A percentile compares a stretch with the other conserved stretches of the same genome.
phyloP scores from a whole-genome alignment of 495 filamentous ascomycete species.

The Aspergillus coremiiformis region DNA sequence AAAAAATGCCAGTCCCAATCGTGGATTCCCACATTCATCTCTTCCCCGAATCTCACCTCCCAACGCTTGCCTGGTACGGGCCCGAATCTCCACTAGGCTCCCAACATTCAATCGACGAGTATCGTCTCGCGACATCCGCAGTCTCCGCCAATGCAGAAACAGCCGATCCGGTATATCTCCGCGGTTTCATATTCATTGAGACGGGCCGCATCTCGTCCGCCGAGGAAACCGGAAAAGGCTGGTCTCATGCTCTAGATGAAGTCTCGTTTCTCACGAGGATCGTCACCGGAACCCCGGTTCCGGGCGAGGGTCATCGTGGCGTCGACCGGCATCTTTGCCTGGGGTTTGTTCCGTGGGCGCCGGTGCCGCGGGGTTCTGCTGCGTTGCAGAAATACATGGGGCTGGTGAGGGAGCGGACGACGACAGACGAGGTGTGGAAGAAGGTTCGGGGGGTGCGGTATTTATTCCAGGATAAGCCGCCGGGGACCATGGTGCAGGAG shows the following conservation, averaged over 20 bases:
- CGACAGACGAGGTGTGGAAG: slow-evolving; percentile 32
- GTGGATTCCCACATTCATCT: slow-evolving; percentile 88
- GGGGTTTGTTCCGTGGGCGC: slow-evolving; percentile 77
- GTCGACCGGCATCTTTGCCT: slow-evolving; percentile 48
- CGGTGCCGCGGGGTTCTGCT: slow-evolving; percentile 52
- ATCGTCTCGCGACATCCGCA: slow-evolving; percentile 27
- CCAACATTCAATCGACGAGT: slow-evolving; percentile 58
- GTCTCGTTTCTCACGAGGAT: slow-evolving; percentile 60
- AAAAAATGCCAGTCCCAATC: slow-evolving; percentile 36
- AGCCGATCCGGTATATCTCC: slow-evolving; percentile 22
- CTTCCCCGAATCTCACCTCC: slow-evolving; percentile 57
- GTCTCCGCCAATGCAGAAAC: slow-evolving; percentile 5
- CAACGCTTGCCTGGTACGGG: slow-evolving; percentile 56
- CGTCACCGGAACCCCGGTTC: slow-evolving; percentile 45
- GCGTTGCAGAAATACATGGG: slow-evolving; percentile 44
- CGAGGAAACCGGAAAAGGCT: slow-evolving; percentile 37
- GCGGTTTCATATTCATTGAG: slow-evolving; percentile 75
- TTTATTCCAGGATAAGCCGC: slow-evolving; percentile 67
- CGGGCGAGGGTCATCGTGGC: slow-evolving; percentile 51
- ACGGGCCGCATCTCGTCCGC: slow-evolving; percentile 63
- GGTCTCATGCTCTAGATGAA: slow-evolving; percentile 60
- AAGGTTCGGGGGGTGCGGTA: slow-evolving; percentile 70
- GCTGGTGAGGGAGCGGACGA: slow-evolving; percentile 28
- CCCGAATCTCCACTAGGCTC: slow-evolving; percentile 48
- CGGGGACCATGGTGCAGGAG: slow-evolving; percentile 50